These are phyloP conservation scores for Chlorella sorokiniana DNA, from an alignment of 139 green algal genomes.

Conservation along the genomic window DNA sequence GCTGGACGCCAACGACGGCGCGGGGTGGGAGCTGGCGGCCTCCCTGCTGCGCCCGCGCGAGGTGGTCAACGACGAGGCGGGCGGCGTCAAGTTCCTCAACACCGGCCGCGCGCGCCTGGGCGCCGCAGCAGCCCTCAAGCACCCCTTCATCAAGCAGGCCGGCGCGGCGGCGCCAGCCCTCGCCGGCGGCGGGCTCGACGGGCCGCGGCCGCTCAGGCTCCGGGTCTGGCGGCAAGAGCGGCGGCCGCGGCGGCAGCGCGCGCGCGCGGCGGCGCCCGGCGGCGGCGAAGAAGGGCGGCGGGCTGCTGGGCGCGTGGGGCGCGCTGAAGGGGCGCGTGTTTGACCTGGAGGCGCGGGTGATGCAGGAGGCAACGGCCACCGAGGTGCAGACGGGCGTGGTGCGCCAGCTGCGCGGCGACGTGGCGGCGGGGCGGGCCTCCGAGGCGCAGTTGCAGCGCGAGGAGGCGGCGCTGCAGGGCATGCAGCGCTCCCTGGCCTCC, in stretches of 20 bases:
- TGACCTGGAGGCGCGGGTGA: slow-evolving; percentile 76
- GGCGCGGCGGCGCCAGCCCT: background rate
- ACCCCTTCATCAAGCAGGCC: slow-evolving; percentile 51
- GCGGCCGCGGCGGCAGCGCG: background rate
- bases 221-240: slow-evolving; percentile 16
- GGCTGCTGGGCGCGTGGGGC: slow-evolving; percentile 15
- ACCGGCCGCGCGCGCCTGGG: slow-evolving; percentile 43
- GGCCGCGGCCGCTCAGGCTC: background rate
- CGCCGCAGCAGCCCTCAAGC: slow-evolving; percentile 50
- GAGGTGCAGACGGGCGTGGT: slow-evolving; percentile 50
- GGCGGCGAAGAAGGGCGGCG: slow-evolving; percentile 21
- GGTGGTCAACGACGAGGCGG: slow-evolving; percentile 41
- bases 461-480: slow-evolving; percentile 26
- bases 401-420: slow-evolving; percentile 37
- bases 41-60: slow-evolving; percentile 63
- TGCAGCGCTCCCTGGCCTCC: slow-evolving; percentile 22
- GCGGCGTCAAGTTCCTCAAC: slow-evolving; percentile 63
- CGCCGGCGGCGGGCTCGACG: background rate
- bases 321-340: slow-evolving; percentile 51
- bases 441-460: slow-evolving; percentile 17
- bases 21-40: slow-evolving; percentile 68
- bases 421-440: slow-evolving; percentile 26
- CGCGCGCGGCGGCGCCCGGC: background rate
- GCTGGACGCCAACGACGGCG: slow-evolving; percentile 76
- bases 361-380: slow-evolving; percentile 48